Base-by-base conservation (phyloP, 2,329 filamentous ascomycete species). In the Blumeria graminis region DNA sequence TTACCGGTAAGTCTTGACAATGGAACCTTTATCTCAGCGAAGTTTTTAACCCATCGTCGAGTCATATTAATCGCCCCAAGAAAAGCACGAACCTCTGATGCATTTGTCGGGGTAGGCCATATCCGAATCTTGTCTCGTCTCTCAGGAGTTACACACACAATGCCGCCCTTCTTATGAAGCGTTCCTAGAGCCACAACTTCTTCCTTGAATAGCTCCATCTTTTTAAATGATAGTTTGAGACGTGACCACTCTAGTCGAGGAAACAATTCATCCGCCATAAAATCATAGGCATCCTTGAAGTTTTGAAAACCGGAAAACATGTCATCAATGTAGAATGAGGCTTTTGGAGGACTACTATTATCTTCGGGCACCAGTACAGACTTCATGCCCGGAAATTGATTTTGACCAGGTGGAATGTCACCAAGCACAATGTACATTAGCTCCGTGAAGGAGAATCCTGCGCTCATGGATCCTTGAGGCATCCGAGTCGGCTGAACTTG, bases 201-300 rank as follows among this genome's bases (percentile, higher is more conserved):
- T 34, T 33, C 35, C 35, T 48, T 56, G 39, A 56, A 52, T 13
- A 41, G 18, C 41, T 56, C 16, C 11, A 56, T 28, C 39, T 56
- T 56, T 28, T 56, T 38, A 41, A 56, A 56, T 52, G 34, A 52
- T 38, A 56, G 35, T 28, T 57, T 57, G 13, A 57, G 16, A 13
- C n/a, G 53, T 6, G 28, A 38, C 34, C 36, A 57, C 35, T 35
- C 46, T 14, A 57, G 28, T 33, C 48, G 3, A 28, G 38, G 48
- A 22, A 56, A 52, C 10, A 56, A 39, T 18, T 39, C 13, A 32
- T 52, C 11, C 18, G 39, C n/a, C 3, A 56, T 9, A 46, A 52
- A 36, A 14, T 16, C 13, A 34, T 14, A 53, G 3, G 36, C 14
- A 36, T 48, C 28, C 9, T 56, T 34, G 6, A 41, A 28, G 28